These are phyloP conservation scores for Tuber melanosporum DNA, from an alignment of 495 filamentous ascomycete genomes.

Conservation along the genomic window DNA sequence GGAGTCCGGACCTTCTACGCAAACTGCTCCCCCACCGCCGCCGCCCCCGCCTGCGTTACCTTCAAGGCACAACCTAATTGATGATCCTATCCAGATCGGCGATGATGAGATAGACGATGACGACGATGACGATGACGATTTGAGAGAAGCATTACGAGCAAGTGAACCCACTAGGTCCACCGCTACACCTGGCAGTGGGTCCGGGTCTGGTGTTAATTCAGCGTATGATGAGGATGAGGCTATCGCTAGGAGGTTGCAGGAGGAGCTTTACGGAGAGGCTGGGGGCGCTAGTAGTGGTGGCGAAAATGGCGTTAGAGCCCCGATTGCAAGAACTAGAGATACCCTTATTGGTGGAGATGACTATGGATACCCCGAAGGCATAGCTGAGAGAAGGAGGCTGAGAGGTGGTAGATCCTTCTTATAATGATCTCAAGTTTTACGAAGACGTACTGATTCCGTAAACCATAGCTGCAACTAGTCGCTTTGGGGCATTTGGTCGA, in stretches of 20 bases:
- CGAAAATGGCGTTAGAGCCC: slow-evolving; percentile 68
- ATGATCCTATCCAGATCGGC: slow-evolving; percentile 18
- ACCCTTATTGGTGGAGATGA: slow-evolving; percentile 68
- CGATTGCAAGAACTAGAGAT: slow-evolving; percentile 84
- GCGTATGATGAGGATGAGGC: slow-evolving; percentile 80
- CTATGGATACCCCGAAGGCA: slow-evolving; percentile 22
- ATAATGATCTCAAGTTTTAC: background rate
- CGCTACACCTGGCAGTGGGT: slow-evolving; percentile 5
- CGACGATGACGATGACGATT: slow-evolving; percentile 42
- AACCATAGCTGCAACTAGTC: slow-evolving; percentile 13
- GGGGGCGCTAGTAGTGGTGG: slow-evolving; percentile 32
- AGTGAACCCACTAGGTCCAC: slow-evolving; percentile 41
- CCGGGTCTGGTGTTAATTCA: slow-evolving; percentile 11
- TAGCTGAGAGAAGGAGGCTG: slow-evolving; percentile 1
- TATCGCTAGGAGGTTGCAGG: slow-evolving; percentile 82
- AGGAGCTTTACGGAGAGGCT: slow-evolving; percentile 69
- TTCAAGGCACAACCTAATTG: background rate
- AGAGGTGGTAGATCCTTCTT: slow-evolving; percentile 31
- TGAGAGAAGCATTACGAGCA: slow-evolving; percentile 41
- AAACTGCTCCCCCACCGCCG: slow-evolving; percentile 43
- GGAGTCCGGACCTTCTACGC: slow-evolving; percentile 44
- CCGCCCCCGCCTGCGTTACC: slow-evolving; percentile 37
- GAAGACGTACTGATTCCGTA: background rate
- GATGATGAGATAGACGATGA: slow-evolving; percentile 33
- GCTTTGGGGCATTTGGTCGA: slow-evolving; percentile 81